Percentiles rank a stretch among this genome's conserved stretches.
Conservation (phyloP, 352 stramenopile genomes). For the Aphanomyces cochlioides region DNA sequence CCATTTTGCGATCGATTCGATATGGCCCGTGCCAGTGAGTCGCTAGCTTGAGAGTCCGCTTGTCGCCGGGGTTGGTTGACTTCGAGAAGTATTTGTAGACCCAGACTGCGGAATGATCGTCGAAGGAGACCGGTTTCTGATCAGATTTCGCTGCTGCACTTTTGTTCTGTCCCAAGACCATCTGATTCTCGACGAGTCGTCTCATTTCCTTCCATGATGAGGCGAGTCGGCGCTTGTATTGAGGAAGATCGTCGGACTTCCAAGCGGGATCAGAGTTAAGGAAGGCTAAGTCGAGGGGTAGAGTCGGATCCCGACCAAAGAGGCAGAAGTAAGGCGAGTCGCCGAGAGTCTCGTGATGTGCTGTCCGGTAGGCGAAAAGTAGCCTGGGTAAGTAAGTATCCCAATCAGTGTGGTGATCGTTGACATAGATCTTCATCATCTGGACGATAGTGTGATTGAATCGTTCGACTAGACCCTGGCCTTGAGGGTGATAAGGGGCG, state of each 20-base stretch:
- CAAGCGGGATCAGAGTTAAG: not conserved
- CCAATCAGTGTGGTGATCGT: no score
- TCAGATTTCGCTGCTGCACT: not conserved
- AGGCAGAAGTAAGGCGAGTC: not conserved
- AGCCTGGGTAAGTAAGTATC: no score
- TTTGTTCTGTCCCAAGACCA: not conserved
- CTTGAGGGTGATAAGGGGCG: no score
- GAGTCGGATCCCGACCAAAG: not conserved
- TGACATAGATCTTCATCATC: no score
- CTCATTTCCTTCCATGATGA: not conserved
- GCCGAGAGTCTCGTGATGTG: not conserved
- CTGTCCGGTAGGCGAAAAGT: no score
- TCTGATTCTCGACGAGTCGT: not conserved
- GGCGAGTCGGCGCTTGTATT: constrained; percentile 5
- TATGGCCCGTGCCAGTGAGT: not conserved
- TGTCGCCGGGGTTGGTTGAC: not conserved
- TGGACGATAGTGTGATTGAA: no score
- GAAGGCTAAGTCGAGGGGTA: not conserved
- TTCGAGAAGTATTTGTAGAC: constrained; percentile 12
- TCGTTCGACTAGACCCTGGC: no score
- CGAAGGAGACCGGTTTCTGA: constrained; percentile 1
- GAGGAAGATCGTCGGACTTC: not conserved
- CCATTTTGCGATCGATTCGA: constrained; percentile 1
- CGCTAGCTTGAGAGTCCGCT: not conserved
- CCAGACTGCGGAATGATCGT: not conserved